Base-by-base conservation (phyloP, 306 rosid species). In the Quercus robur region DNA sequence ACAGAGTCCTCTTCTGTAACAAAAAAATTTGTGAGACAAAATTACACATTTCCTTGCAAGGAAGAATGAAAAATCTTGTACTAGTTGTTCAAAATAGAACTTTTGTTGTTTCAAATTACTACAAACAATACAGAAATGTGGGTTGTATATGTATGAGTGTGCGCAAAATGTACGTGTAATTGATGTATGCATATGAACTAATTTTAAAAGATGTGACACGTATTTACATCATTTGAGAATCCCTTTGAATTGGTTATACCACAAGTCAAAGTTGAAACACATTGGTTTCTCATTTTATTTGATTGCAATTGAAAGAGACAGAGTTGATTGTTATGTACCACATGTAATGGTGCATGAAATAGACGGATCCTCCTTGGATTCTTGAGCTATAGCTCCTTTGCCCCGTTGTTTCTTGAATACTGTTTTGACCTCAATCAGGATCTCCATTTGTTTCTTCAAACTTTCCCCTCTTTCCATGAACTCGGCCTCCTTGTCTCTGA, bases 391-490 rank as follows among this genome's bases (percentile, higher is more conserved):
- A 74, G 83, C 81, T 11, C 58, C 85, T 81, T 83, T 85, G n/a
- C 52, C 63, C 8, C 78, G 82, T 78, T 87, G 85, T 71, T 84
- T 89, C 71, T 86, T 81, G 86, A 89, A 84, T 49, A 88, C 88
- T 6, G 89, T 77, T 83, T 90, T 91, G 79, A 90, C 88, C 75
- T 89, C 84, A 82, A 82, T 73, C 69, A 96, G 97, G 75, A 96
- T 89, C 78, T 89, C 97, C 89, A 93, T 83, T 81, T 96, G 99
- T 68, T 93, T 90, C 79, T 80, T 90, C 90, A 93, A 77, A 54
- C 92, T 88, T 44, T 93, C 98, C 3, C 98, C 99, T 87, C 98
- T 89, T 12, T 87, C 97, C 80, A 90, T n/a, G 83, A 91, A 96
- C 83, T 96, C 99, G 6, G 80, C 81, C 83, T 96, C 99, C 82